A percentile compares a stretch with the other conserved stretches of the same genome.
Conservation (phyloP, 176 grass and related monocot genomes). For the Thalia dealbata region DNA sequence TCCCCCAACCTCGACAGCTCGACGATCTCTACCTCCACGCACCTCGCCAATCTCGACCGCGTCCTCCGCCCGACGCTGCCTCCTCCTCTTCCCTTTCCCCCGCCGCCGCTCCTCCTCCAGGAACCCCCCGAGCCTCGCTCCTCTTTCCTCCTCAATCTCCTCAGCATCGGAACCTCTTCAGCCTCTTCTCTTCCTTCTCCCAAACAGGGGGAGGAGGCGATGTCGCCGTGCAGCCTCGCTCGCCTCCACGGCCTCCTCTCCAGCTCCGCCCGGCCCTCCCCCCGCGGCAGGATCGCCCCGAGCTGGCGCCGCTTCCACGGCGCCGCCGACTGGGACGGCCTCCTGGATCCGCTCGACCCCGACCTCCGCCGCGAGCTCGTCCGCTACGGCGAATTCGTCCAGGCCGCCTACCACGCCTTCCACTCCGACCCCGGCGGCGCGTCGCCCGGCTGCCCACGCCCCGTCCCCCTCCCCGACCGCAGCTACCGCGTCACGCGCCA, state of each 20-base stretch:
- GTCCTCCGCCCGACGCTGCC: background rate
- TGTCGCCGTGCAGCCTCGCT: background rate
- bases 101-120: background rate
- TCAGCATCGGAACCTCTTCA: background rate
- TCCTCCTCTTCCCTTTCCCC: background rate
- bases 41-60: constrained; percentile 3
- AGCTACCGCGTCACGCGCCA: constrained; percentile 29
- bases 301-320: constrained; percentile 44
- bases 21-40: background rate
- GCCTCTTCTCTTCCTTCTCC: background rate
- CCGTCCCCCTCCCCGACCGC: constrained; percentile 6
- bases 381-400: constrained; percentile 40
- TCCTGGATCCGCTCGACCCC: constrained; percentile 36
- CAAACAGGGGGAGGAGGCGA: background rate
- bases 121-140: background rate
- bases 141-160: background rate
- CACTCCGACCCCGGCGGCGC: constrained; percentile 13
- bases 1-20: too few relatives aligned
- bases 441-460: constrained; percentile 22
- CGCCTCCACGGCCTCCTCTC: background rate
- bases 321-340: constrained; percentile 30
- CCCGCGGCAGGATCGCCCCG: constrained; percentile 8
- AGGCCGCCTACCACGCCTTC: constrained; percentile 27
- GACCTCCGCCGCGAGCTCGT: constrained; percentile 34
- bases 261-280: background rate